Evolutionary conservation across 2,329 filamentous ascomycete species (phyloP).

Genomic region (Grosmannia serpens): DNA sequence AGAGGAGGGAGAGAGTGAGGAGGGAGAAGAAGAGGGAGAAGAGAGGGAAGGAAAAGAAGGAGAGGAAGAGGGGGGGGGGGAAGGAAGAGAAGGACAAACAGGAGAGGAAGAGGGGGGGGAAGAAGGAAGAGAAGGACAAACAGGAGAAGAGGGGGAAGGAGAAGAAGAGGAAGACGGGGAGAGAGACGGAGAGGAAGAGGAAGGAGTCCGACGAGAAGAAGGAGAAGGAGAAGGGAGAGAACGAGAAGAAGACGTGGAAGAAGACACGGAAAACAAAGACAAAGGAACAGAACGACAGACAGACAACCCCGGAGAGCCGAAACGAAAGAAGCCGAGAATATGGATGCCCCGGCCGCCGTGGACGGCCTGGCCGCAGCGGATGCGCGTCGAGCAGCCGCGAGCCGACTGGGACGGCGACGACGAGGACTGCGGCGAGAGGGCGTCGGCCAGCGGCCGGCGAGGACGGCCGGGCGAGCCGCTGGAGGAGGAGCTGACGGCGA

Average conservation of each 20-base stretch:
- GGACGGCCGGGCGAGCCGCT: slow-evolving; percentile 26
- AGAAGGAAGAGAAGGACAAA: slow-evolving; percentile 7
- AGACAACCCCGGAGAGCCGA: too few species aligned
- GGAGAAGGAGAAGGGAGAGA: slow-evolving; percentile 14
- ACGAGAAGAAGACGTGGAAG: background rate
- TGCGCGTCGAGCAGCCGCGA: background rate
- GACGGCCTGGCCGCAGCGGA: slow-evolving; percentile 72
- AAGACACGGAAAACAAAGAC: background rate
- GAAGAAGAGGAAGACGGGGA: background rate
- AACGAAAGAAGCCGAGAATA: background rate
- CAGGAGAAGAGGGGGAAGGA: slow-evolving; percentile 13
- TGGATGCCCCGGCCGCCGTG: slow-evolving; percentile 51
- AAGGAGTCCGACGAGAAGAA: background rate
- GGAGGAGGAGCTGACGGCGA: slow-evolving; percentile 58
- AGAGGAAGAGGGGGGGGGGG: slow-evolving; percentile 13
- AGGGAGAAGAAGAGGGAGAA: background rate
- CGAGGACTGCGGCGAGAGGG: slow-evolving; percentile 2
- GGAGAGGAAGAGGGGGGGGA: slow-evolving; percentile 8
- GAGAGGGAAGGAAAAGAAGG: background rate
- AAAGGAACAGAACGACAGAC: background rate
- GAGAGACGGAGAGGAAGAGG: background rate
- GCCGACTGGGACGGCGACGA: slow-evolving; percentile 19
- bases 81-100: background rate
- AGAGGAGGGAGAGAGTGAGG: background rate
- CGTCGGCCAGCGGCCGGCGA: slow-evolving; percentile 24